phyloP scores from a whole-genome alignment of 345 rosid genomes.

The Rhodomyrtus tomentosa region DNA sequence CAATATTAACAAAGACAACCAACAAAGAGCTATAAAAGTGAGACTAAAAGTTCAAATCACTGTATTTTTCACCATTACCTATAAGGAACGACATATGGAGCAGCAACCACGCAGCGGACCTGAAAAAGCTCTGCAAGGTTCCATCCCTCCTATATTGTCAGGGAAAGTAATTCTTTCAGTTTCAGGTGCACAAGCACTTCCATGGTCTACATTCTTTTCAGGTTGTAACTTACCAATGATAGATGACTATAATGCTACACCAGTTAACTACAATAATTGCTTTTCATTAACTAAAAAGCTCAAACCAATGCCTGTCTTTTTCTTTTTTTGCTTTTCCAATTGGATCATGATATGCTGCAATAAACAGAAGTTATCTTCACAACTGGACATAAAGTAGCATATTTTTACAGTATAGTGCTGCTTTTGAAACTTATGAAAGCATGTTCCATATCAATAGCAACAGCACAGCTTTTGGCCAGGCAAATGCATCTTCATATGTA shows the following conservation, averaged over 20 bases:
- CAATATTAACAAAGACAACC: not conserved
- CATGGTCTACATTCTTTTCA: not conserved
- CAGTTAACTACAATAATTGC: not conserved
- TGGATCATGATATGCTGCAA: not conserved
- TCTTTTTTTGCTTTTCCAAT: not conserved
- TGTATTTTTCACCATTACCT: conserved; percentile 28
- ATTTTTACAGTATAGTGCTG: not conserved
- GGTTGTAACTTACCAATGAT: not conserved
- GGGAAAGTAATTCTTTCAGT: not conserved
- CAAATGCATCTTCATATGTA: not conserved
- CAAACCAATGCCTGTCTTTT: not conserved
- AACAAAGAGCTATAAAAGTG: not conserved
- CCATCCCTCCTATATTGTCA: conserved; percentile 76
- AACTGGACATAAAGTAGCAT: not conserved
- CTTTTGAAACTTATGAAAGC: not conserved
- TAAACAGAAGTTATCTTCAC: not conserved
- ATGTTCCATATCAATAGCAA: not conserved
- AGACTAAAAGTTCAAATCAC: not conserved
- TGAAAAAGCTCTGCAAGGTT: conserved; percentile 76
- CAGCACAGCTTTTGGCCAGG: not conserved
- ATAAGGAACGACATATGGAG: conserved; percentile 93
- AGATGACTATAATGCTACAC: not conserved
- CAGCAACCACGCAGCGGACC: conserved; percentile 62
- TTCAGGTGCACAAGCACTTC: not conserved
- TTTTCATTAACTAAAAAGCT: not conserved